Evolutionary conservation across 768 basidiomycete genomes (phyloP), one percentile per base, ranked within the genome.

Genomic region (Pisolithus albus): DNA sequence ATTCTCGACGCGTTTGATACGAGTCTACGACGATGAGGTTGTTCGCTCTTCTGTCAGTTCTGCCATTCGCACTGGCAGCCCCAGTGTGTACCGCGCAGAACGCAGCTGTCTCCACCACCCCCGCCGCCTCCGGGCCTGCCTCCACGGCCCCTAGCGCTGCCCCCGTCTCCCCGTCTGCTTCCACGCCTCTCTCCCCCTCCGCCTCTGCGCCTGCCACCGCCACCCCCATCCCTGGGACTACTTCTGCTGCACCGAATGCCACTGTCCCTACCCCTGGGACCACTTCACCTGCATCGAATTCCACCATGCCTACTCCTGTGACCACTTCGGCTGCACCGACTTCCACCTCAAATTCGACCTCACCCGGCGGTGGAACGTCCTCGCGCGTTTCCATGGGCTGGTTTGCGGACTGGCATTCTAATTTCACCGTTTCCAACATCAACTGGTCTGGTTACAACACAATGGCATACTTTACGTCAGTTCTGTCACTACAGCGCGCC

Each of bases 401-500:
- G 86, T 87, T 74, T 58, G 80, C 85, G 26, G 80, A 82, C 42
- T 90, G 81, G 81, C 81, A 84, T 61, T 64, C 77, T 23, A 56
- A 66, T 30, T 69, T 67, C 0, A 69, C 77, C 1, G 70, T 83
- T 24, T 67, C 72, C 23, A 70, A 77, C 39, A 73, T 90, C 57
- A 73, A 72, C 52, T 90, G 87, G 87, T 61, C 63, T 4, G 78
- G 77, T 66, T 89, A 88, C 67, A 87, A 79, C 2, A 74, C 80
- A 49, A 64, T 86, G 55, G 79, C 79, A 10, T 90, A 84, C 65
- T 76, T 87, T 3, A 87, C 88, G 61, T 61, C n/a, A 49, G 54
- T 45, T 7, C 5, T 15, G 19, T 11, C 8, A 0, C 0, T 19
- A 3, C 34, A 6, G 13, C 13, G 8, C 3, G 5, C 0, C 15